Conservation (phyloP, 768 basidiomycete genomes). For the Leucosporidium creatinivorum region DNA sequence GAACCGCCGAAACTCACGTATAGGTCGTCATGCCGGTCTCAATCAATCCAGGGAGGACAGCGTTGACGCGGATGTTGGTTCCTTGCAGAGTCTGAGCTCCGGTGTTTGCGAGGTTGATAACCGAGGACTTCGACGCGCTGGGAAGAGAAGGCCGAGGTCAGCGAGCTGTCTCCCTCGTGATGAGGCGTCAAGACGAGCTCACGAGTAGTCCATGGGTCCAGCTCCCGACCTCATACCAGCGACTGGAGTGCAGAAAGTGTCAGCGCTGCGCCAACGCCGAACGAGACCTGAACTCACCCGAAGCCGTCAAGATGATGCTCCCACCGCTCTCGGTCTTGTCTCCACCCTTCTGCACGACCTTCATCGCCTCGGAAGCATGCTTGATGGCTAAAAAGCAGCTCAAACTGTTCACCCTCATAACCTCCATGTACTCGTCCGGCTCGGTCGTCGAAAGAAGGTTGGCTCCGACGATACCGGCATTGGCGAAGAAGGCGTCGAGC, state of each 20-base stretch:
- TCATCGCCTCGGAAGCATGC: conserved; percentile 75
- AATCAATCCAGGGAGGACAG: conserved; percentile 84
- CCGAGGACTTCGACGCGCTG: conserved; percentile 66
- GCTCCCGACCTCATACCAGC: conserved; percentile 78
- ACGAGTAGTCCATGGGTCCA: conserved; percentile 66
- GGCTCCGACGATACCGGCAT: conserved; percentile 45
- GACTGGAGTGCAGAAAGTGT: conserved; percentile 44
- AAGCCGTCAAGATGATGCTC: conserved; percentile 78
- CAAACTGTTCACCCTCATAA: conserved; percentile 68
- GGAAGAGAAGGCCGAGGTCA: conserved; percentile 5
- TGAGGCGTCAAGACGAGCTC: conserved; percentile 49
- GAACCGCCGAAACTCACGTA: background rate
- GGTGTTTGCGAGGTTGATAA: conserved; percentile 81
- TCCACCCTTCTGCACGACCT: conserved; percentile 54
- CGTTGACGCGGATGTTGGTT: conserved; percentile 69
- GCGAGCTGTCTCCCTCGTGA: too few species aligned
- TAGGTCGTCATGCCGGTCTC: conserved; percentile 81
- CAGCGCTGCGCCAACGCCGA: background rate
- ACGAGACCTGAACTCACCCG: conserved; percentile 48
- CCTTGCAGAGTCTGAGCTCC: conserved; percentile 69
- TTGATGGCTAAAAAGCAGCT: conserved; percentile 86
- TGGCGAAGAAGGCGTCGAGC: conserved; percentile 91
- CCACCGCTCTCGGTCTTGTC: conserved; percentile 67
- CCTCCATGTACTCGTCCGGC: conserved; percentile 62
- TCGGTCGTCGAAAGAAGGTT: conserved; percentile 46